Conservation (phyloP, 1,284 basidiomycete genomes). For the Tylopilus sp. region DNA sequence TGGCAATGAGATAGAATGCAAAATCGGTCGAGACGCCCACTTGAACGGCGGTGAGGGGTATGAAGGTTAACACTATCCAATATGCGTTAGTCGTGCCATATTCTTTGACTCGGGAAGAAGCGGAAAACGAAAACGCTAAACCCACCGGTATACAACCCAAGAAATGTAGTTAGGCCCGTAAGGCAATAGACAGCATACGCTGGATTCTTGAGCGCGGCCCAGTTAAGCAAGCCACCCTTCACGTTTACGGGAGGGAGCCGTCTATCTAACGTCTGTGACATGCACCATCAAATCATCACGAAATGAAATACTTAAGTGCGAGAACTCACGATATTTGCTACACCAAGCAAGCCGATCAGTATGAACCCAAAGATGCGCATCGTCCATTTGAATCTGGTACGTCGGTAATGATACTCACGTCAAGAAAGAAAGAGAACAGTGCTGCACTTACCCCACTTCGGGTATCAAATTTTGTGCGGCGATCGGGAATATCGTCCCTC, state of each 20-base stretch:
- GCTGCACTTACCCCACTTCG: conserved; percentile 33
- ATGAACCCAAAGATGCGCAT: conserved; percentile 46
- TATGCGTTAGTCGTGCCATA: conserved; percentile 6
- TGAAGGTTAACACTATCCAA: conserved; percentile 44
- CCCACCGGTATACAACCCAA: conserved; percentile 59
- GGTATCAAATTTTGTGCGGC: conserved; percentile 38
- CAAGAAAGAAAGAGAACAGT: not conserved
- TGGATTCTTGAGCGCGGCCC: conserved; percentile 37
- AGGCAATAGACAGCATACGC: conserved; percentile 40
- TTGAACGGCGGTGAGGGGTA: conserved; percentile 39
- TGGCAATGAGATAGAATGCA: conserved; percentile 44
- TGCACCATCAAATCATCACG: not conserved
- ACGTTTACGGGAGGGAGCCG: conserved; percentile 40
- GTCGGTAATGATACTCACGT: not conserved
- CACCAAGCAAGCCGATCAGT: conserved; percentile 33
- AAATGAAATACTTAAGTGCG: not conserved
- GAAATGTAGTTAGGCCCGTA: conserved; percentile 44
- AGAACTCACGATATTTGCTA: conserved; percentile 35
- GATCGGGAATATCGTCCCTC: conserved; percentile 44
- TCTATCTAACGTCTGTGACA: conserved; percentile 34
- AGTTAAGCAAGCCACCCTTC: conserved; percentile 41
- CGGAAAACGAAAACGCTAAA: not conserved
- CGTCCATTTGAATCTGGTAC: conserved; percentile 40
- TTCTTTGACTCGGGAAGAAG: not conserved
- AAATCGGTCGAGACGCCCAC: conserved; percentile 37